Evolutionary conservation across 192 early-diverging fungal genomes (phyloP).

Genomic region (Backusella macrospora): DNA sequence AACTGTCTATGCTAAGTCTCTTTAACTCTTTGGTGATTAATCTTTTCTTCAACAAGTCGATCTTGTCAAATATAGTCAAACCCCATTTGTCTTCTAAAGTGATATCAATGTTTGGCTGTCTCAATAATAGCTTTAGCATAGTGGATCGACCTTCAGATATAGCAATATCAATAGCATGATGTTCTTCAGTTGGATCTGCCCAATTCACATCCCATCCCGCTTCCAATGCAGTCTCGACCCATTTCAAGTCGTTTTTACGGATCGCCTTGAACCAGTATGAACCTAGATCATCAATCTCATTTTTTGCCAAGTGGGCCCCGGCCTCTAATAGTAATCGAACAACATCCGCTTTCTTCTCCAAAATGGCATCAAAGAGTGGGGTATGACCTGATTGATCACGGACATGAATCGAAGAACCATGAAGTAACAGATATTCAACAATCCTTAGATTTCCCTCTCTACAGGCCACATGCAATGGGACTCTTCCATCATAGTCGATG

Average conservation of each 20-base stretch:
- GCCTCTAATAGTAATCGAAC: slow-evolving; percentile 71
- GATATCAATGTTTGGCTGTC: slow-evolving; percentile 46
- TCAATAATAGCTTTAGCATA: slow-evolving; percentile 49
- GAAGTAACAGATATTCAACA: slow-evolving; percentile 74
- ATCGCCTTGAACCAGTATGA: slow-evolving; percentile 46
- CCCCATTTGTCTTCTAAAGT: slow-evolving; percentile 56
- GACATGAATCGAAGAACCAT: slow-evolving; percentile 90
- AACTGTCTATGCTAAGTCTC: neutral
- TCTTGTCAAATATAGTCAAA: slow-evolving; percentile 58
- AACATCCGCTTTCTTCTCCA: slow-evolving; percentile 60
- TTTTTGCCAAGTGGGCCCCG: slow-evolving; percentile 89
- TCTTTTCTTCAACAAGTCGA: slow-evolving; percentile 31
- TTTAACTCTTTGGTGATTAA: neutral
- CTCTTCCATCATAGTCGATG: slow-evolving; percentile 81
- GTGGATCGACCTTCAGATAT: slow-evolving; percentile 48
- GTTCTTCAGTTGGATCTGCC: slow-evolving; percentile 56
- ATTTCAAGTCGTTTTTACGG: slow-evolving; percentile 49
- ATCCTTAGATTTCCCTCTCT: slow-evolving; percentile 72
- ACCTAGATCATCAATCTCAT: slow-evolving; percentile 75
- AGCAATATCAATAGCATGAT: slow-evolving; percentile 73
- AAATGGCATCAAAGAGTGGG: slow-evolving; percentile 83
- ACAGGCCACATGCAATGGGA: slow-evolving; percentile 87
- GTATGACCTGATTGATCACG: slow-evolving; percentile 89
- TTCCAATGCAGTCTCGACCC: slow-evolving; percentile 55
- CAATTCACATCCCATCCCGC: slow-evolving; percentile 73